Evolutionary conservation across 805 yeast genomes (phyloP), one percentile per base, ranked within the genome.

Genomic region (Lachancea thermotolerans): DNA sequence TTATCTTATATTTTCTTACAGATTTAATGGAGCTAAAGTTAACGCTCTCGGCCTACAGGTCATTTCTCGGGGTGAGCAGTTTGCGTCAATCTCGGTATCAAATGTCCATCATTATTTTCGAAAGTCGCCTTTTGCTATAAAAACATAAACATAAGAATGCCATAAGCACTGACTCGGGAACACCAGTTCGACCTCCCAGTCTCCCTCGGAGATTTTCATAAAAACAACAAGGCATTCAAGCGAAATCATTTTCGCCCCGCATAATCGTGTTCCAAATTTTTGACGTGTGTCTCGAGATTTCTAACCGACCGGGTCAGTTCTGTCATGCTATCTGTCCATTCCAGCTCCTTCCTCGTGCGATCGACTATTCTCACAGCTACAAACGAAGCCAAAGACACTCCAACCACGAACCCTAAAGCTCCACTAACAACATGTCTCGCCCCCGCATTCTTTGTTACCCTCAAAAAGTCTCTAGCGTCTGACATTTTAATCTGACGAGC

Each of bases 201-300:
- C 25, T 7, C n/a, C n/a, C n/a, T n/a, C n/a, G n/a, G n/a, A n/a
- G n/a, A n/a, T 21, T 21, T 4, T 21, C 25, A 21, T 21, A 7
- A 21, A 7, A 7, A 4, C 4, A 21, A 21, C 25, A 21, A 21
- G 25, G 25, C 25, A 21, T 21, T 21, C 6, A 21, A 21, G 7
- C 25, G n/a, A 21, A 4, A 4, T 7, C 7, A 39, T 25, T 35
- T 41, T 10, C 21, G 9, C 14, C 12, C 16, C 4, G 39, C 35
- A 9, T 12, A 12, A 9, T 30, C 29, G 11, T 38, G 46, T 32
- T 48, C 48, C 28, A 48, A 35, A 16, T n/a, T 21, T 41, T 44
- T 44, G 3, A 48, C 50, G 29, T 48, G 50, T 16, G 31, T 21
- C 32, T 48, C 50, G 21, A 48, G 36, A 10, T 39, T 41, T 32